These are phyloP conservation scores for Blepharisma undulans DNA, from an alignment of 169 alveolate genomes.

Conservation along the genomic window DNA sequence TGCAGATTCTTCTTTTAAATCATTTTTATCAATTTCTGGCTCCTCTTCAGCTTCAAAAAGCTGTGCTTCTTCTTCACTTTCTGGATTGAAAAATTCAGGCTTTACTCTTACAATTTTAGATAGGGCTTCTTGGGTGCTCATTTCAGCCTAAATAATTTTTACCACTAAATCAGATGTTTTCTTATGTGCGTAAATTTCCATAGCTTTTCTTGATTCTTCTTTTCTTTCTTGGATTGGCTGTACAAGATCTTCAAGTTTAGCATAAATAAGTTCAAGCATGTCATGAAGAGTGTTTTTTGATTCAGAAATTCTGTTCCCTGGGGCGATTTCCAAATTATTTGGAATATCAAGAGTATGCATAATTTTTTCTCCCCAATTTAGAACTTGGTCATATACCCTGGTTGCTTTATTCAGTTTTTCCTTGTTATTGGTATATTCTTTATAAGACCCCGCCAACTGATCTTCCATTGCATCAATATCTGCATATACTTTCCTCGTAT, in stretches of 20 bases:
- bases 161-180: background rate
- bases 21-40: background rate
- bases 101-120: constrained; percentile 25
- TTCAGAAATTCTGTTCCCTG: background rate
- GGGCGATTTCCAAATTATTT: background rate
- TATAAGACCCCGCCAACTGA: background rate
- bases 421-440: background rate
- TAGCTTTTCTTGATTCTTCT: constrained; percentile 3
- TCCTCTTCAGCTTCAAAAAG: background rate
- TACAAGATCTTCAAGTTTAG: background rate
- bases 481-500: background rate
- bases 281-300: background rate
- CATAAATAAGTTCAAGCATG: background rate
- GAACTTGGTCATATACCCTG: constrained; percentile 16
- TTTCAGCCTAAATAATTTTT: background rate
- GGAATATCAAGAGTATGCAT: background rate
- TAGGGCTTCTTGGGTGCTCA: constrained; percentile 36
- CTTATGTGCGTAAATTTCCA: constrained; percentile 13
- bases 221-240: background rate
- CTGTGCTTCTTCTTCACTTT: constrained; percentile 1
- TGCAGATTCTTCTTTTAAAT: background rate
- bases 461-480: constrained; percentile 8
- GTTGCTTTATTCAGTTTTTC: constrained; percentile 24
- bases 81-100: background rate
- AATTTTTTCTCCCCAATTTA: constrained; percentile 24